Evolutionary conservation across 352 stramenopile genomes (phyloP).

Genomic region (Globisporangium barbulae): DNA sequence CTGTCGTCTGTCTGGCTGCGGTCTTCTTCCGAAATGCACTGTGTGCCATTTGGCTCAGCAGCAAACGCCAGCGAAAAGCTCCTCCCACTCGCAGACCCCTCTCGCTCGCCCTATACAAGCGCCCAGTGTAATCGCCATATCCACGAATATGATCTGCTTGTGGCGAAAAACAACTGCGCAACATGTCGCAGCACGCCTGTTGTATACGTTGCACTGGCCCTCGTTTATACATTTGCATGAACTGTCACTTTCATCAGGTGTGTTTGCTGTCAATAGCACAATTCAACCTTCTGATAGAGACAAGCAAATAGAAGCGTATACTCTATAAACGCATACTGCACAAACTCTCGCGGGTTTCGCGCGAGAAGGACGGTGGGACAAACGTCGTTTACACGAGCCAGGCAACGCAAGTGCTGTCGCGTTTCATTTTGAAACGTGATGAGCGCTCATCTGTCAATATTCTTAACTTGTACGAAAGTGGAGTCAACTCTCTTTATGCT

Average conservation of each 20-base stretch:
- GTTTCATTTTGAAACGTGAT: too few relatives aligned
- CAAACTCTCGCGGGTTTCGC: background rate
- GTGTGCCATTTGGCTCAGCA: background rate
- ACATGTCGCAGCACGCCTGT: slow-evolving; percentile 3
- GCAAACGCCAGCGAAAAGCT: too few relatives aligned
- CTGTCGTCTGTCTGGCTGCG: slow-evolving; percentile 1
- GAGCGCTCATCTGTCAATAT: too few relatives aligned
- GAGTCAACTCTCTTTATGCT: too few relatives aligned
- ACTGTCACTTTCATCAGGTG: background rate
- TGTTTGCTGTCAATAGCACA: background rate
- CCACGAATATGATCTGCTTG: background rate
- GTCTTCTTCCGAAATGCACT: slow-evolving; percentile 7
- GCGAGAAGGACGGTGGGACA: slow-evolving; percentile 8
- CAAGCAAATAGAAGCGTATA: background rate
- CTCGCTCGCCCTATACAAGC: background rate
- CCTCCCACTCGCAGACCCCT: background rate
- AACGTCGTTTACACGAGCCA: slow-evolving; percentile 14
- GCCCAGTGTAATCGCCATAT: slow-evolving; percentile 3
- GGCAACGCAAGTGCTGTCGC: slow-evolving; percentile 3
- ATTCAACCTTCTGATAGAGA: background rate
- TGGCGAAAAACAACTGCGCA: slow-evolving; percentile 5
- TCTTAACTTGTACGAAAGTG: too few relatives aligned
- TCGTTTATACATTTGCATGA: background rate
- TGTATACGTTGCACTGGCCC: background rate
- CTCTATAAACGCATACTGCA: background rate